phyloP scores from a whole-genome alignment of 108 stramenopile species.

The Skeletonema marinoi region DNA sequence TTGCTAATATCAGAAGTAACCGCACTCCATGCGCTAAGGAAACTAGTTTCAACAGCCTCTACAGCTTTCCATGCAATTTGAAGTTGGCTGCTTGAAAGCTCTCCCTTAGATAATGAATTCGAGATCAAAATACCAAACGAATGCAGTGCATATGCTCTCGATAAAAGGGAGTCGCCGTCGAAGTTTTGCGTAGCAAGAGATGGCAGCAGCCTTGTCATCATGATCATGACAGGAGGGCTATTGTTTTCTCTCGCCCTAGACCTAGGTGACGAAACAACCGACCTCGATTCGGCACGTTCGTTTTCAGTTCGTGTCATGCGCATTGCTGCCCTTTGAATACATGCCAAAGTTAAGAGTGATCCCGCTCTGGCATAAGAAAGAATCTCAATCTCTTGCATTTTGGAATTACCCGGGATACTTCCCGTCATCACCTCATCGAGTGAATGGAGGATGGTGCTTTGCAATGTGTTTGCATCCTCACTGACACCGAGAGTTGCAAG shows the following conservation, averaged over 20 bases:
- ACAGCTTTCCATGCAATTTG: slow-evolving; percentile 76
- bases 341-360: slow-evolving; percentile 72
- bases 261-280: slow-evolving; percentile 27
- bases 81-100: slow-evolving; percentile 41
- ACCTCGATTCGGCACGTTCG: slow-evolving; percentile 35
- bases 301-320: slow-evolving; percentile 43
- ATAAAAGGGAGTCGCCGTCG: slow-evolving; percentile 55
- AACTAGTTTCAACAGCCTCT: slow-evolving; percentile 76
- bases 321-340: slow-evolving; percentile 71
- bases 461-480: slow-evolving; percentile 82
- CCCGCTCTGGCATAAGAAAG: slow-evolving; percentile 68
- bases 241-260: slow-evolving; percentile 16
- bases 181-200: slow-evolving; percentile 59
- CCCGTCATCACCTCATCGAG: slow-evolving; percentile 82
- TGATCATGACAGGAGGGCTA: slow-evolving; percentile 65
- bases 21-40: slow-evolving; percentile 72
- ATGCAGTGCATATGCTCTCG: slow-evolving; percentile 72
- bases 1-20: slow-evolving; percentile 63
- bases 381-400: slow-evolving; percentile 49
- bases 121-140: slow-evolving; percentile 72
- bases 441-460: slow-evolving; percentile 78
- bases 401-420: slow-evolving; percentile 42
- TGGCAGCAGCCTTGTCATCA: slow-evolving; percentile 82
- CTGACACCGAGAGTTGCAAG: slow-evolving; percentile 79
- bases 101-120: slow-evolving; percentile 53